Percentiles rank a stretch among this genome's conserved stretches.
These are phyloP conservation scores for Fusarium dimerum DNA, from an alignment of 2,329 filamentous ascomycete species.

Conservation along the genomic window DNA sequence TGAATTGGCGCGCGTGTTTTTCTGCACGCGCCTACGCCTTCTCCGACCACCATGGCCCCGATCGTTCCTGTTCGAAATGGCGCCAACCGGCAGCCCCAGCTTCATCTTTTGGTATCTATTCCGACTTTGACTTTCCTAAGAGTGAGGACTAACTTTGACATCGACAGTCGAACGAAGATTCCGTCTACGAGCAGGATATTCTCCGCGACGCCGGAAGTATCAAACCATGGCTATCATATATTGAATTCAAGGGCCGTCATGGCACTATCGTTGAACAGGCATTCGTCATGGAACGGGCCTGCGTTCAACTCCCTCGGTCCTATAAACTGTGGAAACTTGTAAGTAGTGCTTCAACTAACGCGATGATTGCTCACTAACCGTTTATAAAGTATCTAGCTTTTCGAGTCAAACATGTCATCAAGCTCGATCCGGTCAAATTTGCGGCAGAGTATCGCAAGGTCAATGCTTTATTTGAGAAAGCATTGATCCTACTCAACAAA, in stretches of 20 bases:
- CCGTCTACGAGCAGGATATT: conserved; percentile 95
- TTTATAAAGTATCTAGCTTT: conserved; percentile 74
- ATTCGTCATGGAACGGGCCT: conserved; percentile 85
- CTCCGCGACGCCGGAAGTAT: conserved; percentile 81
- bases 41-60: conserved; percentile 22
- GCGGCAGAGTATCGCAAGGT: conserved; percentile 86
- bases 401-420: conserved; percentile 76
- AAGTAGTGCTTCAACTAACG: not conserved
- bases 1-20: not conserved
- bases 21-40: not conserved
- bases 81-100: conserved; percentile 46
- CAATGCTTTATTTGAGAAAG: conserved; percentile 90
- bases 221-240: conserved; percentile 94
- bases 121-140: not conserved
- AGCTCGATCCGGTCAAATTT: conserved; percentile 80
- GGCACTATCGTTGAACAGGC: conserved; percentile 85
- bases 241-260: conserved; percentile 86
- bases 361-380: not conserved
- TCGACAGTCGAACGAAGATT: conserved; percentile 76
- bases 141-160: conserved; percentile 29
- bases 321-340: conserved; percentile 99
- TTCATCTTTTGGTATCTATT: conserved; percentile 50
- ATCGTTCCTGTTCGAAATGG: conserved; percentile 30
- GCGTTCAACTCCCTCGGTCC: conserved; percentile 83
- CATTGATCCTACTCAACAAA: conserved; percentile 92